Evolutionary conservation across 2,329 filamentous ascomycete genomes (phyloP), one percentile per base, ranked within the genome.

Genomic region (Epichloe glyceriae): DNA sequence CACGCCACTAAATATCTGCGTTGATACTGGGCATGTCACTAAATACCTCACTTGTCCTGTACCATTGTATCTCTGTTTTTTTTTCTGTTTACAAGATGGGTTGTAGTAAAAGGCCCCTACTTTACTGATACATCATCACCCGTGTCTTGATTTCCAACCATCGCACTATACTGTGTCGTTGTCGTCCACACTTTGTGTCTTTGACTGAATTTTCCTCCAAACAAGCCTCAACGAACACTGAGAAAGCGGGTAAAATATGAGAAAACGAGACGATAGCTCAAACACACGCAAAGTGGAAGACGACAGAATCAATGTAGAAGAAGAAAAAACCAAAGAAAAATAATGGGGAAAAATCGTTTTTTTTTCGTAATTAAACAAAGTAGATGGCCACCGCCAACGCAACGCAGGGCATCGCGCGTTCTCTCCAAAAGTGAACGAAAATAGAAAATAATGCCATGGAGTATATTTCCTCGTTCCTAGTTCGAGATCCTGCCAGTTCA

Each of bases 291-390:
- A n/a, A 46, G 37, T 26, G 39, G 39, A 38, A 48, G 14, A 50
- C 35, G 22, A 30, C n/a, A 34, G 3, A 10, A 33, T 19, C 41
- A 17, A 10, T 22, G 30, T 34, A 12, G 11, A 14, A 30, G 30
- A 11, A 20, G 14, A 10, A 37, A 15, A 26, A 44, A 15, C 19
- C 19, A 50, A 44, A 26, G 30, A 53, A 45, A 41, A 34, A 44
- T 42, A 46, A 19, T 45, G 22, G 22, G 51, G 59, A 62, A 64
- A 62, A 60, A 40, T 37, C 44, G 37, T 20, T 54, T 62, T 56
- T 62, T 56, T 64, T 68, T 71, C 67, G 61, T 71, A 67, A 74
- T 74, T 74, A 74, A 73, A 74, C 71, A 74, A 71, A 65, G 68
- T 74, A 73, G 68, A 68, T 70, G 67, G 66, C 66, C 67, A 64